Evolutionary conservation across 768 basidiomycete species (phyloP).

Genomic region (Suillus brevipes): DNA sequence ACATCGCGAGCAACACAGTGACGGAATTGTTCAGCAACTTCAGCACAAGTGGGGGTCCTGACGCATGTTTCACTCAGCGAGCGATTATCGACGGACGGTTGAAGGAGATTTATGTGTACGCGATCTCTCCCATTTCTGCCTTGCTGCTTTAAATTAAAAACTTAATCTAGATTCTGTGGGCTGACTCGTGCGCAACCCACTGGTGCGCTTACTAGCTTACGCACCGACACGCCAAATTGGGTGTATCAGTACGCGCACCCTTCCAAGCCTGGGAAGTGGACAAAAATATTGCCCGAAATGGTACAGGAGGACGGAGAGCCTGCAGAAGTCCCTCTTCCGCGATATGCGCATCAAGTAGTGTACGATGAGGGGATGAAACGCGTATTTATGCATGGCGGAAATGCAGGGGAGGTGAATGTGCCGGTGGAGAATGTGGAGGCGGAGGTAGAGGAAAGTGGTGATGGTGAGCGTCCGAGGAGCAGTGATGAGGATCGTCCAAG

Average conservation of each 20-base stretch:
- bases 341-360: slow-evolving; percentile 80
- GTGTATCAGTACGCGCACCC: slow-evolving; percentile 58
- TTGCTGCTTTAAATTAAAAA: not conserved
- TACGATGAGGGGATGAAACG: slow-evolving; percentile 59
- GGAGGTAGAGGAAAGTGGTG: slow-evolving; percentile 20
- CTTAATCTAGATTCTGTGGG: slow-evolving; percentile 56
- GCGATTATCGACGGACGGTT: slow-evolving; percentile 64
- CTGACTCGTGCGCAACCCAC: slow-evolving; percentile 45
- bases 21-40: slow-evolving; percentile 67
- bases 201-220: slow-evolving; percentile 41
- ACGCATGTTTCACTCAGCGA: slow-evolving; percentile 72
- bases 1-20: slow-evolving; percentile 56
- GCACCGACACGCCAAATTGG: slow-evolving; percentile 60
- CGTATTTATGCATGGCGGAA: slow-evolving; percentile 77
- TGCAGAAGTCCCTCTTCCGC: slow-evolving; percentile 50
- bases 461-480: slow-evolving; percentile 7
- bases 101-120: slow-evolving; percentile 75
- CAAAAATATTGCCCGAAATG: slow-evolving; percentile 48
- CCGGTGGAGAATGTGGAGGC: slow-evolving; percentile 23
- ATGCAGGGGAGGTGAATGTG: slow-evolving; percentile 47
- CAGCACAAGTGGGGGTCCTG: slow-evolving; percentile 60
- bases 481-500: slow-evolving; percentile 10
- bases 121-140: slow-evolving; percentile 8
- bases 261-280: slow-evolving; percentile 64
- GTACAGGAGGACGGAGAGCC: slow-evolving; percentile 9